Percentiles rank a stretch among this genome's conserved stretches.
phyloP scores from a whole-genome alignment of 2,329 filamentous ascomycete genomes.

The Colletotrichum costaricense region DNA sequence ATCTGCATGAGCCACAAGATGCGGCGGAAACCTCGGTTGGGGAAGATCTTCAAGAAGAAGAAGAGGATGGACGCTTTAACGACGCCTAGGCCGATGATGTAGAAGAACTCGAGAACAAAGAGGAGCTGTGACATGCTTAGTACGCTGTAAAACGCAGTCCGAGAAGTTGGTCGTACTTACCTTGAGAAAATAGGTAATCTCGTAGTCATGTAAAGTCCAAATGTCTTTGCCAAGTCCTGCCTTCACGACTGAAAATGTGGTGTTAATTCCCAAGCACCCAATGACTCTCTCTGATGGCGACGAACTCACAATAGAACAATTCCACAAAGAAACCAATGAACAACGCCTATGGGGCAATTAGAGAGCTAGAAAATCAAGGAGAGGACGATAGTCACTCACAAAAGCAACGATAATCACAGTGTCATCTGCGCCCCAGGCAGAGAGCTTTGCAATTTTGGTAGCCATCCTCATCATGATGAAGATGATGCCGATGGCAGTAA shows the following conservation, averaged over 20 bases:
- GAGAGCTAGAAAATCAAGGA: too few relatives aligned
- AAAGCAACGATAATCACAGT: slow-evolving; percentile 2
- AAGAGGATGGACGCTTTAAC: slow-evolving; percentile 19
- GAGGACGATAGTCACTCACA: background rate
- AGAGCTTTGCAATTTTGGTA: background rate
- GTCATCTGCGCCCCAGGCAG: slow-evolving; percentile 10
- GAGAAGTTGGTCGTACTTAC: slow-evolving; percentile 25
- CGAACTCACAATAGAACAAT: background rate
- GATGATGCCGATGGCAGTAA: background rate
- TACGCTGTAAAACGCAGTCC: too few relatives aligned
- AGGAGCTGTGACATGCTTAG: background rate
- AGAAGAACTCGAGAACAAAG: background rate
- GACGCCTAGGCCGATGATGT: background rate
- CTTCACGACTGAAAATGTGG: slow-evolving; percentile 39
- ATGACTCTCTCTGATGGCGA: too few relatives aligned
- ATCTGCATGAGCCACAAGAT: background rate
- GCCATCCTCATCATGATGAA: slow-evolving; percentile 13
- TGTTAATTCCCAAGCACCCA: slow-evolving; percentile 22
- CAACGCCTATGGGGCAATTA: background rate
- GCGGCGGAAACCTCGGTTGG: background rate
- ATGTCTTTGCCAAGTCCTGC: slow-evolving; percentile 49
- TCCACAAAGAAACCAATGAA: background rate
- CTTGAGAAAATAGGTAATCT: slow-evolving; percentile 44
- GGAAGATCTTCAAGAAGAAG: slow-evolving; percentile 12
- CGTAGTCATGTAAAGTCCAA: slow-evolving; percentile 44